phyloP scores from a whole-genome alignment of 1,284 basidiomycete genomes.

The Testicularia cyperi region DNA sequence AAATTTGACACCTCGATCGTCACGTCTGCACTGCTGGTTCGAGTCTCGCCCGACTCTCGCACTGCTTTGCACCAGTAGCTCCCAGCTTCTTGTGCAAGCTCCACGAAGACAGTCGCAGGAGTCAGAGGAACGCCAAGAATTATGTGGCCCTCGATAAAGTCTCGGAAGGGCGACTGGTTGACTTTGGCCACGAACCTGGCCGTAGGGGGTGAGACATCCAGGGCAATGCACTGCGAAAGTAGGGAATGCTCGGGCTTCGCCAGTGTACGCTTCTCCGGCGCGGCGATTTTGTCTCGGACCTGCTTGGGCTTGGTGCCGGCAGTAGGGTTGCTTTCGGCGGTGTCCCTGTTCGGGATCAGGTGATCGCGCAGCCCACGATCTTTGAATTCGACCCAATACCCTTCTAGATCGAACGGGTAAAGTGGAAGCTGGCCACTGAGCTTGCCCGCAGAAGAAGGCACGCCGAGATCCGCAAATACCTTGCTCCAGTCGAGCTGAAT shows the following conservation, averaged over 20 bases:
- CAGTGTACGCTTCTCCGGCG: neutral
- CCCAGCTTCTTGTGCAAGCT: constrained; percentile 35
- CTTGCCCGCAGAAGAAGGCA: constrained; percentile 5
- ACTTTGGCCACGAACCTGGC: constrained; percentile 20
- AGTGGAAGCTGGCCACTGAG: constrained; percentile 18
- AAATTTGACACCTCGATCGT: constrained; percentile 32
- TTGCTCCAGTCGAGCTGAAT: constrained; percentile 18
- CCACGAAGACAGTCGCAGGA: constrained; percentile 35
- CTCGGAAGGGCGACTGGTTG: constrained; percentile 22
- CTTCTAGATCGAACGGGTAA: constrained; percentile 38
- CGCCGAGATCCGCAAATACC: constrained; percentile 15
- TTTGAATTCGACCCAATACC: constrained; percentile 31
- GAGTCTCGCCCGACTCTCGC: neutral
- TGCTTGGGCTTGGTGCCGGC: too few species aligned
- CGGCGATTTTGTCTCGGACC: too few species aligned
- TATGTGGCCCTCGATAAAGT: constrained; percentile 37
- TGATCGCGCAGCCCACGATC: constrained; percentile 38
- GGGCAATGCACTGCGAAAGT: constrained; percentile 14
- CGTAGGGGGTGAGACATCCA: constrained; percentile 9
- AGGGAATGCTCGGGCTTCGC: constrained; percentile 12
- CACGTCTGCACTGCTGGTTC: too few species aligned
- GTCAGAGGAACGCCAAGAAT: constrained; percentile 28
- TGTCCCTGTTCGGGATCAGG: too few species aligned
- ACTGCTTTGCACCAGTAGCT: constrained; percentile 18
- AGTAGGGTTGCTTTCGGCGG: too few species aligned